Conservation (phyloP, 148 eudicot genomes). For the Rhododendron ovatum region DNA sequence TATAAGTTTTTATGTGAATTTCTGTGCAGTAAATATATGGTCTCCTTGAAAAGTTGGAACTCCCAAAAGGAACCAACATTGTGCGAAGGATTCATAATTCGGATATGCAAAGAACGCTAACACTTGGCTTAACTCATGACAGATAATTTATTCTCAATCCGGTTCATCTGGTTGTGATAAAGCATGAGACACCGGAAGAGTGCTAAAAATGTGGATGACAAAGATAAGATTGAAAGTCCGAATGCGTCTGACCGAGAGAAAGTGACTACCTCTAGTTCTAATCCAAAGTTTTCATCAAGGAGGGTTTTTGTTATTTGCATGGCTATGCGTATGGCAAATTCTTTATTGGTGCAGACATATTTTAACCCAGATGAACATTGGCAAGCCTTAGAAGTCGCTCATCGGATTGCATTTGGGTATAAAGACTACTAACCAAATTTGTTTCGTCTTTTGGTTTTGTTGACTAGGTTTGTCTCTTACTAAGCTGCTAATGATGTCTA, state of each 20-base stretch:
- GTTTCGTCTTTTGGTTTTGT: background rate
- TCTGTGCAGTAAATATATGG: background rate
- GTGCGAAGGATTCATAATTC: background rate
- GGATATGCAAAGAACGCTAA: background rate
- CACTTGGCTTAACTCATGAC: background rate
- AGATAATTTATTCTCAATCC: background rate
- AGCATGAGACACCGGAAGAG: slow-evolving; percentile 53
- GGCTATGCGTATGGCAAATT: slow-evolving; percentile 46
- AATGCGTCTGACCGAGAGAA: slow-evolving; percentile 12
- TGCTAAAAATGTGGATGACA: slow-evolving; percentile 13
- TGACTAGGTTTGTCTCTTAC: slow-evolving; percentile 2
- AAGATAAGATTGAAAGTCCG: slow-evolving; percentile 7
- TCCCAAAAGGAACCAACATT: background rate
- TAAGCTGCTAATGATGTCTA: slow-evolving; percentile 13
- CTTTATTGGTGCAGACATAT: slow-evolving; percentile 80
- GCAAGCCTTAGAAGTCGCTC: slow-evolving; percentile 96
- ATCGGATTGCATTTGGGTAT: slow-evolving; percentile 77
- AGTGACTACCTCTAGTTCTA: slow-evolving; percentile 13
- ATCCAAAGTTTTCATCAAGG: slow-evolving; percentile 28
- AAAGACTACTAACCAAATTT: background rate
- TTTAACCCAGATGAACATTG: slow-evolving; percentile 98
- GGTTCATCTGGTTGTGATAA: slow-evolving; percentile 10
- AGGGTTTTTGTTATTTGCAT: slow-evolving; percentile 53
- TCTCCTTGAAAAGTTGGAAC: background rate
- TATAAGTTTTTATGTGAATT: background rate